phyloP scores from a whole-genome alignment of 495 filamentous ascomycete species.

The Opeltia flavorubescens region DNA sequence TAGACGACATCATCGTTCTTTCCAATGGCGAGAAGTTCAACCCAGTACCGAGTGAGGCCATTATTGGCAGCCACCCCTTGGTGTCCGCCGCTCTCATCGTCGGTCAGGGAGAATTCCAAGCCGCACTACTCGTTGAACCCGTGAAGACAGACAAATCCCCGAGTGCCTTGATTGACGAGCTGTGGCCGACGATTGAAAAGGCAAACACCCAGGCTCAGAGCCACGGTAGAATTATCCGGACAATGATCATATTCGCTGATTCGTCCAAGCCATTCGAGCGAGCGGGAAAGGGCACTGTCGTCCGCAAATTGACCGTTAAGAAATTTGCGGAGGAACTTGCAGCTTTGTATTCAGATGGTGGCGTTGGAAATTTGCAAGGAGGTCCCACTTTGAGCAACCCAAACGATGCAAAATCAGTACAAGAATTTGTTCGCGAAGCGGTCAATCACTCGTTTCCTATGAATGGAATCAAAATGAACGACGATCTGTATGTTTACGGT shows the following conservation, averaged over 20 bases:
- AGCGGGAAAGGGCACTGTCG: constrained; percentile 28
- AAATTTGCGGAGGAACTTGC: constrained; percentile 24
- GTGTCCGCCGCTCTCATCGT: constrained; percentile 9
- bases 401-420: constrained; percentile 1
- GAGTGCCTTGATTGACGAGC: constrained; percentile 11
- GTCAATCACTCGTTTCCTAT: background rate
- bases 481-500: constrained; percentile 9
- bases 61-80: constrained; percentile 1
- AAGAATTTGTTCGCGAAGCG: background rate
- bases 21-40: constrained; percentile 52
- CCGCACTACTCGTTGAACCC: constrained; percentile 17
- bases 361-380: background rate
- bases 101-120: constrained; percentile 10
- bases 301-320: constrained; percentile 13
- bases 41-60: constrained; percentile 37
- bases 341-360: constrained; percentile 21
- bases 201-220: constrained; percentile 14
- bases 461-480: background rate
- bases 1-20: constrained; percentile 50
- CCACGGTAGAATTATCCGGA: constrained; percentile 13
- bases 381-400: background rate
- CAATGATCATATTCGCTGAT: constrained; percentile 5
- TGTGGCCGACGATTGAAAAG: constrained; percentile 15
- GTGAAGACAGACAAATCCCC: background rate
- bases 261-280: constrained; percentile 19